A percentile compares a stretch with the other conserved stretches of the same genome.
Conservation (phyloP, 352 stramenopile genomes). For the Phytophthora syringae region DNA sequence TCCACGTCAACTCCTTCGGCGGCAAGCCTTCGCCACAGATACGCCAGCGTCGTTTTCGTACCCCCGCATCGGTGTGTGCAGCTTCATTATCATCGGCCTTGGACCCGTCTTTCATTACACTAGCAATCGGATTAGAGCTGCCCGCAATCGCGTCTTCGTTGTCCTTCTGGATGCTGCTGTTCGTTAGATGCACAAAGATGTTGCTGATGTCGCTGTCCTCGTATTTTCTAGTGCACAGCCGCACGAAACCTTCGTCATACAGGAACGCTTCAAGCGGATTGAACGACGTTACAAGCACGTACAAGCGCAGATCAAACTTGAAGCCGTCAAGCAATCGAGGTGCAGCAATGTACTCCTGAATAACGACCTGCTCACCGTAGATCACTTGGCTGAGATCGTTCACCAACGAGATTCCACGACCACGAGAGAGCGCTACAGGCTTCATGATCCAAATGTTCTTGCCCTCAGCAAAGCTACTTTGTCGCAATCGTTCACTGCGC, state of each 20-base stretch:
- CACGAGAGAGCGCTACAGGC: slow-evolving; percentile 90
- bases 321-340: slow-evolving; percentile 90
- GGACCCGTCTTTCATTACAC: slow-evolving; percentile 14
- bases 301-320: slow-evolving; percentile 94
- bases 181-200: slow-evolving; percentile 94
- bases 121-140: slow-evolving; percentile 35
- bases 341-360: slow-evolving; percentile 91
- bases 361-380: slow-evolving; percentile 89
- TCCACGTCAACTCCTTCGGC: slow-evolving; percentile 72
- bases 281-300: slow-evolving; percentile 95
- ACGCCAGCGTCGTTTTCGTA: slow-evolving; percentile 85
- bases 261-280: slow-evolving; percentile 93
- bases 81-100: background rate
- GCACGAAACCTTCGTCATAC: slow-evolving; percentile 94
- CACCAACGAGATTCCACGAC: slow-evolving; percentile 94
- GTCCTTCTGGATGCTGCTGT: slow-evolving; percentile 94
- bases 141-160: slow-evolving; percentile 60
- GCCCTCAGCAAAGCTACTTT: slow-evolving; percentile 1
- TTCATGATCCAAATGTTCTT: slow-evolving; percentile 97
- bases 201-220: slow-evolving; percentile 74
- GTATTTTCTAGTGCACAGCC: slow-evolving; percentile 90
- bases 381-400: slow-evolving; percentile 87
- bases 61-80: slow-evolving; percentile 57
- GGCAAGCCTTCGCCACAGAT: slow-evolving; percentile 76
- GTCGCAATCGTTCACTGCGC: slow-evolving; percentile 32